Conservation (phyloP, 768 basidiomycete species). For the Boletus sp. region DNA sequence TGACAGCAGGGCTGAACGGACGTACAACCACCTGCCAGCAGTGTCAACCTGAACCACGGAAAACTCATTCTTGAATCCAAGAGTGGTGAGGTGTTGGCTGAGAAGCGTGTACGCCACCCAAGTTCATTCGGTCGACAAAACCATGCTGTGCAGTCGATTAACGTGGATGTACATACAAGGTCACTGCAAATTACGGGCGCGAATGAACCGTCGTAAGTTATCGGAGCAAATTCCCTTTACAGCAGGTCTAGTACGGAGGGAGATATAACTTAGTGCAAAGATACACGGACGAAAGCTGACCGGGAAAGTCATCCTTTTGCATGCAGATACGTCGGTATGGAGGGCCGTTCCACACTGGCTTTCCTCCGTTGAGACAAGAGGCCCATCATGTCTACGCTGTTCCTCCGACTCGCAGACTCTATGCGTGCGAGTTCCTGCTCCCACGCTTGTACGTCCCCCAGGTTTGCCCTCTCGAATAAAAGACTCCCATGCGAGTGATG, state of each 20-base stretch:
- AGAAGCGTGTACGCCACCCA: neutral
- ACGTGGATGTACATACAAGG: slow-evolving; percentile 3
- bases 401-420: slow-evolving; percentile 55
- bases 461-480: slow-evolving; percentile 28
- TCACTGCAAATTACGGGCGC: slow-evolving; percentile 8
- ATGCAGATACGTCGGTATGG: slow-evolving; percentile 21
- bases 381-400: slow-evolving; percentile 38
- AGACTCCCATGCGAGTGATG: slow-evolving; percentile 15
- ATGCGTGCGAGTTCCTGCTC: slow-evolving; percentile 74
- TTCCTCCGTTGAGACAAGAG: slow-evolving; percentile 29
- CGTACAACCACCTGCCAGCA: slow-evolving; percentile 46
- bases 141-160: slow-evolving; percentile 20
- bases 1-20: slow-evolving; percentile 14
- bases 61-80: slow-evolving; percentile 39
- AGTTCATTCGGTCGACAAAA: neutral
- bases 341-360: slow-evolving; percentile 18
- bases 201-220: slow-evolving; percentile 7
- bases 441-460: slow-evolving; percentile 58
- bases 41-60: slow-evolving; percentile 56
- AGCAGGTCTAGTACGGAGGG: slow-evolving; percentile 5
- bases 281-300: slow-evolving; percentile 1
- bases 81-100: neutral
- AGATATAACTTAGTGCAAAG: slow-evolving; percentile 10
- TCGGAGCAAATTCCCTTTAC: slow-evolving; percentile 1
- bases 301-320: slow-evolving; percentile 20